Evolutionary conservation across 148 eudicot species (phyloP), one percentile per base, ranked within the genome.

Genomic region (Simmondsia chinensis): DNA sequence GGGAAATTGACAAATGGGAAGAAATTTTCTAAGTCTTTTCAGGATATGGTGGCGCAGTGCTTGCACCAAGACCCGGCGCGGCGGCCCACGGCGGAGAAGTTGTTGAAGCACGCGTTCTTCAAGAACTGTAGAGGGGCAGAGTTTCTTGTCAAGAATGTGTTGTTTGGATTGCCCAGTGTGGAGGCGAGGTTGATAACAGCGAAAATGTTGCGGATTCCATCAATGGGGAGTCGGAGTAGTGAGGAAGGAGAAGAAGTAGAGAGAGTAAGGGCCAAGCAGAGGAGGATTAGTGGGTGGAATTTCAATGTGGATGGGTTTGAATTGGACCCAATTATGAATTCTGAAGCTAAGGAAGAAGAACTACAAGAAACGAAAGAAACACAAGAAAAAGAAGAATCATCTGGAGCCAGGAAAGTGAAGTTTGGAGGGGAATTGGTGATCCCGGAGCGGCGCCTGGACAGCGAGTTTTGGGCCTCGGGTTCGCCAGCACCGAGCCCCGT

Each of bases 201-300:
- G 4, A 65, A 73, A 64, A 44, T 73, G 36, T 34, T 50, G 19
- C 55, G 62, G 3, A 19, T 44, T 3, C 48, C 48, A 5, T 75
- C 77, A 1, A 15, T 57, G 20, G 61, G 29, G 7, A 52, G 54
- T 11, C n/a, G n/a, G n/a, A 49, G 29, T 1, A 49, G 43, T 20
- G 70, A 48, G 16, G 68, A 43, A 0, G 69, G 52, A 22, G 79
- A 60, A 8, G 69, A 68, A 0, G 69, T 64, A 0, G 28, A 39
- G 1, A 66, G 48, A 25, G 73, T 37, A 15, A 44, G 29, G 22
- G 55, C 15, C 43, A 80, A 60, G 28, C 75, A 80, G n/a, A 76
- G 88, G 52, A 77, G 95, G 65, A 65, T 84, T 14, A 80, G 88
- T 59, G 94, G 94, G 11, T 84, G 88, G 94, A 84, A 84, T 46